Evolutionary conservation across 2,329 filamentous ascomycete species (phyloP), one percentile per base, ranked within the genome.

Genomic region (Elsinoe australis): DNA sequence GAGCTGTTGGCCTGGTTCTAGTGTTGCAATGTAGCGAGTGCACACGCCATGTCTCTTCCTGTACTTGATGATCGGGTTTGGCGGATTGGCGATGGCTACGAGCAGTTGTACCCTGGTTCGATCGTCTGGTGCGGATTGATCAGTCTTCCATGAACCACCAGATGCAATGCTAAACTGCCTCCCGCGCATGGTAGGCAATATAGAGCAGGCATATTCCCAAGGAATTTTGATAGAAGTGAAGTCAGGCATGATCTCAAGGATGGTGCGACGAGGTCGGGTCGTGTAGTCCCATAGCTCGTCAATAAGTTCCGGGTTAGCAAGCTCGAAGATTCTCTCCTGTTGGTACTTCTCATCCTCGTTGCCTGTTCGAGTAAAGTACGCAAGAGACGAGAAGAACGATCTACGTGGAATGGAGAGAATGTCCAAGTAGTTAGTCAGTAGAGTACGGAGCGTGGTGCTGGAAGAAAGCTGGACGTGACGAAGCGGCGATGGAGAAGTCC

Each of bases 281-380:
- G 92, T 92, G 62, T 98, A 98, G 67, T 98, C 90, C 68, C 87
- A 96, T 49, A 95, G 82, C 57, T 98, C 92, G 57, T 96, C 88
- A 4, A 90, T 79, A 57, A 83, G 86, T 36, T 84, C 76, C 0
- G 87, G 80, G 57, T 84, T 78, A 1, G 81, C 82, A 58, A 98
- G 92, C 61, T 98, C 92, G 6, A 83, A 66, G 0, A 98, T 76
- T 1, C 90, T 80, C 52, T 92, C 84, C 56, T 79, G 80, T 59
- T 98, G 90, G 29, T 61, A 64, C 1, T 50, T 49, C 29, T 62
- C 60, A 29, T 64, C 63, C 48, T 63, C 60, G 58, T 80, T 79
- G 2, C 70, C 63, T 57, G 94, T 78, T 0, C 71, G 67, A 1
- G 87, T 85, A 59, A 88, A 88, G 61, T 87, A 80, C 0, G 83